phyloP scores from a whole-genome alignment of 1,139 yeast genomes.

The Kluyveromyces marxianus region DNA sequence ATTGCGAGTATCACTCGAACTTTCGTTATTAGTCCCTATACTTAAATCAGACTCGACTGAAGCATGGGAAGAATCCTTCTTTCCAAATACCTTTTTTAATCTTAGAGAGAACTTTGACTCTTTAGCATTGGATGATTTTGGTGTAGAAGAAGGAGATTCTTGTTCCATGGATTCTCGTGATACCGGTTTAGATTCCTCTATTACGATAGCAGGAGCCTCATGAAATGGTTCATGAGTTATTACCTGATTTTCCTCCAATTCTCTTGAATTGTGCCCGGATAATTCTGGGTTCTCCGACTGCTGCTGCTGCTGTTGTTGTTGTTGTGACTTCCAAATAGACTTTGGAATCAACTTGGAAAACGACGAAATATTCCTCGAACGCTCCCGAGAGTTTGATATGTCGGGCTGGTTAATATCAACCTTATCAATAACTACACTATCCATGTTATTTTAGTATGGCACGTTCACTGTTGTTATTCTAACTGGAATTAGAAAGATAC shows the following conservation, averaged over 20 bases:
- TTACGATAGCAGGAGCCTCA: background rate
- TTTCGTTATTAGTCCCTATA: background rate
- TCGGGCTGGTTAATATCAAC: background rate
- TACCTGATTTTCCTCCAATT: background rate
- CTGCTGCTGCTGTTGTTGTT: background rate
- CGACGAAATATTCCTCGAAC: background rate
- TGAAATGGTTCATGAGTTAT: background rate
- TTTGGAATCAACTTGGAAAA: conserved; percentile 3
- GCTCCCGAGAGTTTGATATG: background rate
- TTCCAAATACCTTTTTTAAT: conserved; percentile 3
- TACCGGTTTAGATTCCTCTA: background rate
- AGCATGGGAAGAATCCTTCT: background rate
- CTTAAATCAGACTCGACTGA: background rate
- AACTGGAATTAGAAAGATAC: too few species aligned
- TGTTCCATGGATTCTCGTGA: conserved; percentile 3
- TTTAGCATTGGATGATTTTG: background rate
- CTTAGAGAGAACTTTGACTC: conserved; percentile 2
- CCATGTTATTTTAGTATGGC: background rate
- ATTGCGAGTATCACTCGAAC: background rate
- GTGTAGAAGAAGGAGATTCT: background rate
- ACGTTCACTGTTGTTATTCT: background rate
- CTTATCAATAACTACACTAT: background rate
- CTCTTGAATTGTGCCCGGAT: background rate
- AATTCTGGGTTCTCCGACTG: background rate
- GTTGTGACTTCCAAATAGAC: conserved; percentile 3